Conservation (phyloP, 73 alveolate genomes). For the Uronychia binucleata region DNA sequence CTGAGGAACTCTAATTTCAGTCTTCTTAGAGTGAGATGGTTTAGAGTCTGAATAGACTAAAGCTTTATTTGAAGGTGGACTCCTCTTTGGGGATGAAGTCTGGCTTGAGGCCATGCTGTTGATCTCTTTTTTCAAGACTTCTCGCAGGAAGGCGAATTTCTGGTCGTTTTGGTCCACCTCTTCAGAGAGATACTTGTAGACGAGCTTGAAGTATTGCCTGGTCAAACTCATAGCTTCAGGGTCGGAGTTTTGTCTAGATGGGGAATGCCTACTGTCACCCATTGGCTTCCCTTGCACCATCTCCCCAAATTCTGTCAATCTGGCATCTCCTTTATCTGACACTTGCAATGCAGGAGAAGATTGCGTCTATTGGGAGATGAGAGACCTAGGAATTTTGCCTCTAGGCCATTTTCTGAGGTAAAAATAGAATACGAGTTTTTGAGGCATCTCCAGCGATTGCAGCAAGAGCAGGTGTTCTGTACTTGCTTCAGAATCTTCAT, state of each 20-base stretch:
- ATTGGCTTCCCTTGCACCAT: neutral
- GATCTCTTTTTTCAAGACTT: neutral
- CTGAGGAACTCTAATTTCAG: too few species aligned
- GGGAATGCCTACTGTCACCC: neutral
- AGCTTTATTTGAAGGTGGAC: too few species aligned
- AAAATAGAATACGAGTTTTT: neutral
- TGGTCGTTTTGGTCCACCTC: neutral
- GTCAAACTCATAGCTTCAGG: neutral
- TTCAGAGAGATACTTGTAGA: neutral
- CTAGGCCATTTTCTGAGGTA: too few species aligned
- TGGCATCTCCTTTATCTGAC: too few species aligned
- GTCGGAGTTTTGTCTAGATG: neutral
- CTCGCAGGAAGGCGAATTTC: neutral
- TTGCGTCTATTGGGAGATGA: too few species aligned
- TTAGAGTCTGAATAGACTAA: too few species aligned
- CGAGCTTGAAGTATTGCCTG: neutral
- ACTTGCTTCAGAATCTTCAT: neutral
- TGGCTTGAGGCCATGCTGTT: neutral
- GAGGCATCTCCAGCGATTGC: neutral
- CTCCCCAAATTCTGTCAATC: neutral
- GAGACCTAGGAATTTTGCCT: too few species aligned
- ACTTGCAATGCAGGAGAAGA: too few species aligned
- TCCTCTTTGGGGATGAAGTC: neutral
- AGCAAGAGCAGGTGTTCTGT: neutral
- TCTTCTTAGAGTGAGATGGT: too few species aligned